phyloP scores from a whole-genome alignment of 768 basidiomycete species.

The Suillus spraguei region DNA sequence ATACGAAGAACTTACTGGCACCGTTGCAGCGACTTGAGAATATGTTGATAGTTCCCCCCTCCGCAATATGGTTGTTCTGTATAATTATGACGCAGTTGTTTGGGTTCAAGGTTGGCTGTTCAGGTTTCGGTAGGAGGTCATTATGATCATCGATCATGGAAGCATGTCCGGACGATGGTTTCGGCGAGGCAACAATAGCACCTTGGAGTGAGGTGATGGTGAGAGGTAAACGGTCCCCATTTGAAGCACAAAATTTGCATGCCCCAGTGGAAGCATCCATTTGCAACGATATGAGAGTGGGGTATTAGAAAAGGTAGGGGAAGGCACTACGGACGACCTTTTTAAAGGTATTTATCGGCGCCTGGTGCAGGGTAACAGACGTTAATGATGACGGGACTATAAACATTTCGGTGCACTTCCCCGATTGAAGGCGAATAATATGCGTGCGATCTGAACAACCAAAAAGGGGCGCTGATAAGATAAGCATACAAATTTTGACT shows the following conservation, averaged over 20 bases:
- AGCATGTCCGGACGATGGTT: neutral
- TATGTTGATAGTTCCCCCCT: constrained; percentile 3
- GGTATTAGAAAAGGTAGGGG: constrained; percentile 27
- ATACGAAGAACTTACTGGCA: neutral
- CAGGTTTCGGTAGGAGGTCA: neutral
- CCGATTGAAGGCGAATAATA: constrained; percentile 23
- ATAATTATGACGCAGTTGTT: neutral
- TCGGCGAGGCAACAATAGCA: neutral
- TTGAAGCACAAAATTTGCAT: neutral
- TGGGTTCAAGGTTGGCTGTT: neutral
- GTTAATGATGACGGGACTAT: constrained; percentile 25
- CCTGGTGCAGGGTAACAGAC: constrained; percentile 39
- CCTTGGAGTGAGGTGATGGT: neutral
- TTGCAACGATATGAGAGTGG: neutral
- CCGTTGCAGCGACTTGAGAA: neutral
- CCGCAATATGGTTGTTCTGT: neutral
- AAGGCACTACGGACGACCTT: constrained; percentile 40
- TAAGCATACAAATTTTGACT: constrained; percentile 9
- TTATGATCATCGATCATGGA: neutral
- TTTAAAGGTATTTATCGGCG: constrained; percentile 34
- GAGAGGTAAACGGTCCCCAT: neutral
- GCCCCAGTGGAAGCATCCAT: neutral
- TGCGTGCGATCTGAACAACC: constrained; percentile 20
- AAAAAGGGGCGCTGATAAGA: constrained; percentile 19
- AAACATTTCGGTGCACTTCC: constrained; percentile 35